These are phyloP conservation scores for Neopestalotiopsis clavispora DNA, from an alignment of 2,329 filamentous ascomycete species.

Conservation along the genomic window DNA sequence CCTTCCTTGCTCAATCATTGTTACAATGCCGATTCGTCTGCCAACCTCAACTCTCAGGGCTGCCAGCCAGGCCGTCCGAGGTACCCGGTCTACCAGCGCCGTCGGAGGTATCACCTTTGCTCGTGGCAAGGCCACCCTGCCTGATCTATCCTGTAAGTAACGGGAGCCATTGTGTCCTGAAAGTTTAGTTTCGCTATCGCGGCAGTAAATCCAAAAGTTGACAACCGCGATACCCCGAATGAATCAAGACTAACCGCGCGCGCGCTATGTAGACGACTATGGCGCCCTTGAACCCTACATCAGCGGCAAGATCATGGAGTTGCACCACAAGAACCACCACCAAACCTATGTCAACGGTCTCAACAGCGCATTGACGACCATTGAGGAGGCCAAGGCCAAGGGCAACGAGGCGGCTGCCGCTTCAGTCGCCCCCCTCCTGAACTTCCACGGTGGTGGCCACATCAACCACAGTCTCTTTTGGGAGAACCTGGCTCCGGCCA, in stretches of 20 bases:
- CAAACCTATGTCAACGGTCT: slow-evolving; percentile 80
- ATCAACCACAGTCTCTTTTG: slow-evolving; percentile 72
- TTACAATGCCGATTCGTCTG: slow-evolving; percentile 18
- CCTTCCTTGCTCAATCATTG: neutral
- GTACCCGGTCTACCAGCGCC: slow-evolving; percentile 19
- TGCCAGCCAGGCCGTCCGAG: slow-evolving; percentile 19
- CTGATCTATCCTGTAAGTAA: slow-evolving; percentile 47
- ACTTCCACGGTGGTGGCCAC: slow-evolving; percentile 72
- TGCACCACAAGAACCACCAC: slow-evolving; percentile 84
- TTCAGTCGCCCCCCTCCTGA: slow-evolving; percentile 46
- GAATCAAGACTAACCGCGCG: neutral
- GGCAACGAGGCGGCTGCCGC: slow-evolving; percentile 45
- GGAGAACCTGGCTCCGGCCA: slow-evolving; percentile 65
- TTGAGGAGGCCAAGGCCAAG: slow-evolving; percentile 61
- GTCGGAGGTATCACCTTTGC: slow-evolving; percentile 19
- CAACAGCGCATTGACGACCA: slow-evolving; percentile 72
- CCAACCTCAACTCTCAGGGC: slow-evolving; percentile 17
- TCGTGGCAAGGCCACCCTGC: slow-evolving; percentile 22
- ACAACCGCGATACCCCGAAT: too few relatives aligned
- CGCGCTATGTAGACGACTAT: slow-evolving; percentile 78
- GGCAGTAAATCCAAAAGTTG: too few relatives aligned
- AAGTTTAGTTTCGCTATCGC: too few relatives aligned
- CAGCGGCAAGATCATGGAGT: slow-evolving; percentile 83
- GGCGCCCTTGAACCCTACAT: slow-evolving; percentile 84
- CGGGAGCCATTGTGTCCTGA: neutral